Evolutionary conservation across 495 filamentous ascomycete species (phyloP).

Genomic region (Extremus antarcticus): DNA sequence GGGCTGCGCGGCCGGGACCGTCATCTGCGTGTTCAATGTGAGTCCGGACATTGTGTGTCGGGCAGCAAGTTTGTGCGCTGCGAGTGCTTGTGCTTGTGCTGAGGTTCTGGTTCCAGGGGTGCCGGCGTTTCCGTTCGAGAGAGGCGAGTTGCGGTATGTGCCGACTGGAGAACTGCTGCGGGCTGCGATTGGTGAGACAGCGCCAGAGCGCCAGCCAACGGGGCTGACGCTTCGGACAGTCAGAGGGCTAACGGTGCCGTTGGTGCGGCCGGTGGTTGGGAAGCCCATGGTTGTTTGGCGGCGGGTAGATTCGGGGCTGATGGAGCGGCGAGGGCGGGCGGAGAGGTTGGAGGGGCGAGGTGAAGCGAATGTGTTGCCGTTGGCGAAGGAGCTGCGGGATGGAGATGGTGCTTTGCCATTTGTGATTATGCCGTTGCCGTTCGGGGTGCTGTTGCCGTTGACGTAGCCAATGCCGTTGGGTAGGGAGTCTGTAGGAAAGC

Average conservation of each 20-base stretch:
- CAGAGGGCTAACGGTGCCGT: not conserved
- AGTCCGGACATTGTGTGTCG: not conserved
- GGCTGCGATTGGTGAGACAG: not conserved
- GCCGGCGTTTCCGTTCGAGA: not conserved
- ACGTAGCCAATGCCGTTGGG: not conserved
- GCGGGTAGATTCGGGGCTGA: not conserved
- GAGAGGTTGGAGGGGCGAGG: not conserved
- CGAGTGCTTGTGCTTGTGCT: not conserved
- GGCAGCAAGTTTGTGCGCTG: not conserved
- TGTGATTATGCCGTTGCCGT: not conserved
- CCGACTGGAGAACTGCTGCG: not conserved
- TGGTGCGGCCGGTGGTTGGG: not conserved
- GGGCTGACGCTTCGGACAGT: slow-evolving; percentile 2
- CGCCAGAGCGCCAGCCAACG: not conserved
- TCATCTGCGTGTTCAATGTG: not conserved
- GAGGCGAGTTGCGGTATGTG: not conserved
- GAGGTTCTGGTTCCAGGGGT: not conserved
- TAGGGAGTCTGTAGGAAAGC: not conserved
- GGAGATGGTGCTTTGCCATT: not conserved
- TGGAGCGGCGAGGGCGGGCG: not conserved
- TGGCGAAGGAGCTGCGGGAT: not conserved
- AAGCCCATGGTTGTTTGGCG: not conserved
- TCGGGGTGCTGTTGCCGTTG: not conserved
- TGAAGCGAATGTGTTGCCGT: not conserved
- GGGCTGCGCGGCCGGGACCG: not conserved